These are phyloP conservation scores for Aureobasidium melanogenum DNA, from an alignment of 2,329 filamentous ascomycete genomes.

Conservation along the genomic window DNA sequence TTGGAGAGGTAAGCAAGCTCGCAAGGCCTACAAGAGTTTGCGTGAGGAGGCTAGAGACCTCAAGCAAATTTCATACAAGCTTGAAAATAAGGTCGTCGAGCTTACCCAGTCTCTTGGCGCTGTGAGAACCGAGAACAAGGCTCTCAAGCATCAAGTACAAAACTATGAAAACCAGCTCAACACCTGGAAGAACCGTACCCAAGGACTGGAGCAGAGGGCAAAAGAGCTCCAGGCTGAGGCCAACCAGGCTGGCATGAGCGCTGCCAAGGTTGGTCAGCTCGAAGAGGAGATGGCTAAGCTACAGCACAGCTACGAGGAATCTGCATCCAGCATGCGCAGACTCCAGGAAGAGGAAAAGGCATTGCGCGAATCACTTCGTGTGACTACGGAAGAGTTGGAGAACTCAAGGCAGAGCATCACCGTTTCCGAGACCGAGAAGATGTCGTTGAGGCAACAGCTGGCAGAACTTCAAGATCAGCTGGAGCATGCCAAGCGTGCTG, in stretches of 20 bases:
- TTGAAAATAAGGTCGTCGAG: slow-evolving; percentile 99
- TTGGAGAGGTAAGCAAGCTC: slow-evolving; percentile 78
- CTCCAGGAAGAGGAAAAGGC: slow-evolving; percentile 90
- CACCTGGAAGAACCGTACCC: slow-evolving; percentile 89
- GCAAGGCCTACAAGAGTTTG: slow-evolving; percentile 77
- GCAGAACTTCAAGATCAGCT: slow-evolving; percentile 86
- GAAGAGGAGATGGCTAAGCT: slow-evolving; percentile 93
- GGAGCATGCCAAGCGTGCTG: slow-evolving; percentile 71
- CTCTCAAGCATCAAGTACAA: slow-evolving; percentile 76
- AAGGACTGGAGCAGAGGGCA: slow-evolving; percentile 75
- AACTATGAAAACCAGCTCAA: slow-evolving; percentile 95
- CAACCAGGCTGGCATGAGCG: slow-evolving; percentile 93
- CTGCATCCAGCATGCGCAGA: slow-evolving; percentile 79
- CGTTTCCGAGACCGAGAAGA: slow-evolving; percentile 76
- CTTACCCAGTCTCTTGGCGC: slow-evolving; percentile 87
- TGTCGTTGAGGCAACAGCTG: slow-evolving; percentile 76
- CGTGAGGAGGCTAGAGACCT: slow-evolving; percentile 95
- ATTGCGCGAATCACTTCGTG: slow-evolving; percentile 71
- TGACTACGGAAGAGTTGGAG: slow-evolving; percentile 73
- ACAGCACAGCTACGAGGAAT: slow-evolving; percentile 82
- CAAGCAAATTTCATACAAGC: slow-evolving; percentile 98
- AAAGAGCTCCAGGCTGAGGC: slow-evolving; percentile 95
- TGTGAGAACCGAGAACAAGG: slow-evolving; percentile 92
- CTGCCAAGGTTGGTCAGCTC: slow-evolving; percentile 80
- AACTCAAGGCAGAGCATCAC: slow-evolving; percentile 64